Evolutionary conservation across 164 flowering plant species (phyloP).

Genomic region (Annona squamosa): DNA sequence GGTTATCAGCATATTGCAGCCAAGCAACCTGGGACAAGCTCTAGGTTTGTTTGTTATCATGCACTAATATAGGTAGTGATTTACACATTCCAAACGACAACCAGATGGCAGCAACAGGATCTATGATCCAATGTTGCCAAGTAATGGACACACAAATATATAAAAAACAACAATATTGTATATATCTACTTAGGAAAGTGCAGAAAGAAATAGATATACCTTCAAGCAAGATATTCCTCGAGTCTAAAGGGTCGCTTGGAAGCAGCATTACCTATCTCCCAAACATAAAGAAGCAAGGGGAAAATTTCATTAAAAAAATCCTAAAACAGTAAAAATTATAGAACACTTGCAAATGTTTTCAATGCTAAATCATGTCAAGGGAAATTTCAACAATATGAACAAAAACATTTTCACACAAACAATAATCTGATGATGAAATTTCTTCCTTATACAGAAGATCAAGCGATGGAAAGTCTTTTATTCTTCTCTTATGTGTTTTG

Average conservation of each 20-base stretch:
- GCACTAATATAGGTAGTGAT: no score
- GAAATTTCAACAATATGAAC: no score
- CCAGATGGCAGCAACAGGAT: background rate
- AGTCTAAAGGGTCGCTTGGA: conserved; percentile 93
- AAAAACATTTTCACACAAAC: no score
- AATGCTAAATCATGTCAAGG: background rate
- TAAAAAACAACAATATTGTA: background rate
- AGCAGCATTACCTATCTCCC: conserved; percentile 55
- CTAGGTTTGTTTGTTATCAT: no score
- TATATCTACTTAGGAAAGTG: background rate
- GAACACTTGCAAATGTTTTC: background rate
- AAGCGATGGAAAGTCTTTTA: no score
- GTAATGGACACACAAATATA: background rate
- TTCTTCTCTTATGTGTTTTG: background rate
- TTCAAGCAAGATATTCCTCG: conserved; percentile 93
- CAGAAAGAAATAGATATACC: conserved; percentile 34
- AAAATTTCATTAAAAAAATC: background rate
- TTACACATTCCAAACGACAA: background rate
- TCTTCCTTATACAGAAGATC: no score
- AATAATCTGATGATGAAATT: no score
- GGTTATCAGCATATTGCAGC: background rate
- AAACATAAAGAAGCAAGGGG: conserved; percentile 9
- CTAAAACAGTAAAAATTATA: background rate
- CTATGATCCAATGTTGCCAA: background rate
- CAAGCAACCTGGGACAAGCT: no score